Conservation (phyloP, 768 basidiomycete genomes). For the Calocybe gangraenosa region DNA sequence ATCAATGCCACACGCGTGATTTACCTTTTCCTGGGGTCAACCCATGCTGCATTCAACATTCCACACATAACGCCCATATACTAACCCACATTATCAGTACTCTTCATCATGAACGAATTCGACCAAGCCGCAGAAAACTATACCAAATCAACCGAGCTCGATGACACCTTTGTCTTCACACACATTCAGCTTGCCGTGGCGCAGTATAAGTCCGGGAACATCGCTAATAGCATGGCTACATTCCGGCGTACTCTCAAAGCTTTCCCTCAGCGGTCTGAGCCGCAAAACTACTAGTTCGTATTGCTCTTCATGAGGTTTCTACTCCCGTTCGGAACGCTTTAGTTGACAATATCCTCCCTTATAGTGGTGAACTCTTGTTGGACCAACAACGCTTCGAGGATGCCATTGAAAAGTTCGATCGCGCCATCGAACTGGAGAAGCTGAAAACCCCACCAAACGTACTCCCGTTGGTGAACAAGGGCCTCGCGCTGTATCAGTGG, state of each 20-base stretch:
- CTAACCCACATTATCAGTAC: slow-evolving; percentile 47
- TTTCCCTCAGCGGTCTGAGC: slow-evolving; percentile 87
- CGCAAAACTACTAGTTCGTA: slow-evolving; percentile 90
- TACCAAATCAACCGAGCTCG: slow-evolving; percentile 82
- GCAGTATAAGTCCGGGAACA: slow-evolving; percentile 84
- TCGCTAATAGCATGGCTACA: slow-evolving; percentile 81
- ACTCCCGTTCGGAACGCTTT: neutral
- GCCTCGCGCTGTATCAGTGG: slow-evolving; percentile 95
- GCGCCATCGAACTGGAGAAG: slow-evolving; percentile 85
- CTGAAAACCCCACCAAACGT: slow-evolving; percentile 75
- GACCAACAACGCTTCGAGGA: slow-evolving; percentile 89
- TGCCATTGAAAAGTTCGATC: slow-evolving; percentile 89
- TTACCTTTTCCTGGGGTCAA: too few relatives aligned
- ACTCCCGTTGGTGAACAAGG: slow-evolving; percentile 93
- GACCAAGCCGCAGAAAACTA: slow-evolving; percentile 86
- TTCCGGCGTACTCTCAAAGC: slow-evolving; percentile 82
- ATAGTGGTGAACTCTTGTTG: slow-evolving; percentile 87
- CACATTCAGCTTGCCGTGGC: slow-evolving; percentile 98
- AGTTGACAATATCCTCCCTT: neutral
- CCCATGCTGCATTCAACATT: too few relatives aligned
- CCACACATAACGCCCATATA: neutral
- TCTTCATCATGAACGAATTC: slow-evolving; percentile 94
- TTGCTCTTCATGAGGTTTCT: neutral
- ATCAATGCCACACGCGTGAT: too few relatives aligned
- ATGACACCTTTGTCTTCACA: slow-evolving; percentile 88